Percentiles rank a stretch among this genome's conserved stretches.
These are phyloP conservation scores for Pythium phragmiticola DNA, from an alignment of 352 stramenopile species.

Conservation along the genomic window DNA sequence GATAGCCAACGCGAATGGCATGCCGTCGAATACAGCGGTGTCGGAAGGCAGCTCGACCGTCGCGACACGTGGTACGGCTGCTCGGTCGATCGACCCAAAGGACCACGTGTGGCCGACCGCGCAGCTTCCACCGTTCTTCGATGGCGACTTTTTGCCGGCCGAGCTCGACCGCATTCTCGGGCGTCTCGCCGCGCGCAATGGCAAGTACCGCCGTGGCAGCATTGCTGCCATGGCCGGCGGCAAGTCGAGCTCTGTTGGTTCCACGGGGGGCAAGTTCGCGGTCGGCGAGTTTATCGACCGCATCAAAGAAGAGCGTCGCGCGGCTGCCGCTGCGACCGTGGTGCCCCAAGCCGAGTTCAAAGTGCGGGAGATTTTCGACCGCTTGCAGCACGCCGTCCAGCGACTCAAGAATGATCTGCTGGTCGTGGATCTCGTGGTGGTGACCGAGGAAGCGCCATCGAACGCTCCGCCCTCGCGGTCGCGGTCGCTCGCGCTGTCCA, in stretches of 20 bases:
- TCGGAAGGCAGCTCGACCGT: slow-evolving; percentile 11
- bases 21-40: neutral
- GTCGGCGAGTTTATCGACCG: slow-evolving; percentile 32
- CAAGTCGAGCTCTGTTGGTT: slow-evolving; percentile 46
- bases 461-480: neutral
- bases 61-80: slow-evolving; percentile 54
- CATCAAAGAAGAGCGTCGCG: slow-evolving; percentile 49
- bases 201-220: slow-evolving; percentile 51
- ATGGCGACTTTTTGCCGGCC: slow-evolving; percentile 75
- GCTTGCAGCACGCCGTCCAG: slow-evolving; percentile 58
- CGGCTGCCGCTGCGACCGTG: neutral
- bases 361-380: slow-evolving; percentile 67
- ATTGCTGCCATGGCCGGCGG: slow-evolving; percentile 18
- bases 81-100: slow-evolving; percentile 85
- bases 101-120: slow-evolving; percentile 76
- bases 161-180: slow-evolving; percentile 80
- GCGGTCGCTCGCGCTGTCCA: slow-evolving; percentile 35
- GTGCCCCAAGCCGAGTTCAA: slow-evolving; percentile 50
- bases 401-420: slow-evolving; percentile 78
- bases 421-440: slow-evolving; percentile 60
- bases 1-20: neutral
- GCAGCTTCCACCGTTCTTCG: slow-evolving; percentile 73
- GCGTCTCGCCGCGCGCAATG: slow-evolving; percentile 54
- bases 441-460: neutral
- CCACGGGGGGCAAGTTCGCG: slow-evolving; percentile 43